Base-by-base conservation (phyloP, 805 yeast species). In the Hanseniaspora mollemarum region DNA sequence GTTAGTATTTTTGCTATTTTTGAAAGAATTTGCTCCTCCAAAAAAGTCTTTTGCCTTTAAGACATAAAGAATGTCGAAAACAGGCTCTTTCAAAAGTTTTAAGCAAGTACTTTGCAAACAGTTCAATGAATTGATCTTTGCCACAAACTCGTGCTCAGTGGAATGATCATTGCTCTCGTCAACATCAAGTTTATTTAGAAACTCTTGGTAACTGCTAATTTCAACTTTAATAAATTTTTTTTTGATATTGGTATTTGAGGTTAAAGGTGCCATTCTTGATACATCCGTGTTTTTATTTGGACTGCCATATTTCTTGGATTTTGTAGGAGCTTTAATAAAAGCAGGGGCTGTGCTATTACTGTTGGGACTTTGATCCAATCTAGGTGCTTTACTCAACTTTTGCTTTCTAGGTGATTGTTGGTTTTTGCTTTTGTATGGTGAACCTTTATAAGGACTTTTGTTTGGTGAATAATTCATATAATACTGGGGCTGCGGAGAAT, bases 51-150 rank as follows among this genome's bases (percentile, higher is more conserved):
- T 18, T 36, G 37, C 24, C n/a, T 39, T 36, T 26, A 48, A 26
- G 16, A 31, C 45, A 40, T 48, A 48, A 12, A 48, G 24, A 7
- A 48, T 26, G 26, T 48, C 45, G 28, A 18, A 48, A 12, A 48
- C 51, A 25, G 51, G 51, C 13, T 39, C 38, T 19, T 48, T 48
- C 29, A 48, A 48, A 37, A 48, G 35, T 10, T 40, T 28, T n/a
- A 48, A 18, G 9, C 41, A 40, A 16, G 15, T 40, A 6, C 32
- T 16, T 18, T 40, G 35, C 9, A 48, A 35, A 40, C 45, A 48
- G 12, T 48, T 48, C 8, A 9, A 24, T 6, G 51, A 29, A 8
- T 32, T 33, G 3, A 48, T 48, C 16, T 48, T 41, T 6, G 51
- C 33, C 5, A 48, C 45, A 2, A 21, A 13, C n/a, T 28, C 28